phyloP scores from a whole-genome alignment of 1,139 yeast genomes.

The Geotrichum reessii region DNA sequence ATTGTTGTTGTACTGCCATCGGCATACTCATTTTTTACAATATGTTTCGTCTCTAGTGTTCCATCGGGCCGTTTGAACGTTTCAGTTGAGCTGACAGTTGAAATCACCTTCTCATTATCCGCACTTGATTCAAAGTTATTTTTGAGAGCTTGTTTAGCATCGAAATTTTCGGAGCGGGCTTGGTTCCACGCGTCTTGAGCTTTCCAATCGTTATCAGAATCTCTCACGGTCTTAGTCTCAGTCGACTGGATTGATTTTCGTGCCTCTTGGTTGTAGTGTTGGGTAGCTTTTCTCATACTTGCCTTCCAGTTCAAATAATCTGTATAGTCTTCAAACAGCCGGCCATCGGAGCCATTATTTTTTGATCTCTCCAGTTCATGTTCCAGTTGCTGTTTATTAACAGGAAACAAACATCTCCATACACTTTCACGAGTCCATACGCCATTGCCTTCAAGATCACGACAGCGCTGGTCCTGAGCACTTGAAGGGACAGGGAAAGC shows the following conservation, averaged over 20 bases:
- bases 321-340: slow-evolving; percentile 16
- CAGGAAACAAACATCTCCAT: slow-evolving; percentile 85
- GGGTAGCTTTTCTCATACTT: slow-evolving; percentile 10
- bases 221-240: background rate
- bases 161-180: background rate
- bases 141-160: background rate
- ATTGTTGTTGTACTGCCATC: slow-evolving; percentile 55
- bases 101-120: background rate
- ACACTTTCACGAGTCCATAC: slow-evolving; percentile 74
- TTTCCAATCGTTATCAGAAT: background rate
- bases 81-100: slow-evolving; percentile 1
- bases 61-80: slow-evolving; percentile 39
- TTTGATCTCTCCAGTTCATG: background rate
- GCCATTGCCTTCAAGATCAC: slow-evolving; percentile 57
- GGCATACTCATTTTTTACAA: slow-evolving; percentile 48
- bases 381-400: slow-evolving; percentile 3
- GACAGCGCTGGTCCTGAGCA: slow-evolving; percentile 56
- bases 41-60: slow-evolving; percentile 50
- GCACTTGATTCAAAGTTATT: background rate
- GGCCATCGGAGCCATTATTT: background rate
- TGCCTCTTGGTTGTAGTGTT: slow-evolving; percentile 1
- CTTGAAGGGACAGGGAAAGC: slow-evolving; percentile 60
- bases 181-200: background rate
- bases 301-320: slow-evolving; percentile 18
- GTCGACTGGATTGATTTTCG: background rate